phyloP scores from a whole-genome alignment of 106 monocot species.

The Platanthera guangdongensis region DNA sequence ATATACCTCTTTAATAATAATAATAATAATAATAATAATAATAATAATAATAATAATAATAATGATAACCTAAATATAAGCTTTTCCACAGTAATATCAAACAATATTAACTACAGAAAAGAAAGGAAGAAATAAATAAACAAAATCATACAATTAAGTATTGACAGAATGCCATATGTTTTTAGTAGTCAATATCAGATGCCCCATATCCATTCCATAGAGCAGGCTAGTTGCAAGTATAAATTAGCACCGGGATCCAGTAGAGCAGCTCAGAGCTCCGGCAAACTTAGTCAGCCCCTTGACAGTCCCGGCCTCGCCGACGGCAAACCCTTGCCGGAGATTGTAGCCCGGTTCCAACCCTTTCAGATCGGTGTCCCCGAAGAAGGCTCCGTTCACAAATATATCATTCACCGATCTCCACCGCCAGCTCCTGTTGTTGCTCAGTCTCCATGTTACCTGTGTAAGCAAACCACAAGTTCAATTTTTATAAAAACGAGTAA shows the following conservation, averaged over 20 bases:
- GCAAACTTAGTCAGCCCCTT: conserved; percentile 35
- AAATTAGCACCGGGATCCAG: conserved; percentile 36
- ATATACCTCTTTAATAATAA: not conserved
- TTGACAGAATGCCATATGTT: not conserved
- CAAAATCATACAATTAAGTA: not conserved
- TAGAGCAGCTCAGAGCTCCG: conserved; percentile 47
- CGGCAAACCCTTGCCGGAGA: conserved; percentile 33
- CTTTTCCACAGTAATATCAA: not conserved
- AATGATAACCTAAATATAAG: not conserved
- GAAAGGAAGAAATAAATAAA: not conserved
- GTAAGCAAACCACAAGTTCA: not conserved
- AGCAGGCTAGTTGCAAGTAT: not conserved
- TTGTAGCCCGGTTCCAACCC: conserved; percentile 27
- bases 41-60: too few species aligned
- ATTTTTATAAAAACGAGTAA: too few species aligned
- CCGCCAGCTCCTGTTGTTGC: conserved; percentile 16
- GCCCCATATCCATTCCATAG: not conserved
- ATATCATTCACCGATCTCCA: conserved; percentile 58
- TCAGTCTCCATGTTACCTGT: conserved; percentile 42
- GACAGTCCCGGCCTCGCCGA: conserved; percentile 17
- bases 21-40: not conserved
- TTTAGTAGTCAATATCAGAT: not conserved
- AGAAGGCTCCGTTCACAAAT: conserved; percentile 62
- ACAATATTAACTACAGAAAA: not conserved
- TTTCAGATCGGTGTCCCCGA: conserved; percentile 24